phyloP scores from a whole-genome alignment of 441 rosid species.

The Syzygium malaccense region DNA sequence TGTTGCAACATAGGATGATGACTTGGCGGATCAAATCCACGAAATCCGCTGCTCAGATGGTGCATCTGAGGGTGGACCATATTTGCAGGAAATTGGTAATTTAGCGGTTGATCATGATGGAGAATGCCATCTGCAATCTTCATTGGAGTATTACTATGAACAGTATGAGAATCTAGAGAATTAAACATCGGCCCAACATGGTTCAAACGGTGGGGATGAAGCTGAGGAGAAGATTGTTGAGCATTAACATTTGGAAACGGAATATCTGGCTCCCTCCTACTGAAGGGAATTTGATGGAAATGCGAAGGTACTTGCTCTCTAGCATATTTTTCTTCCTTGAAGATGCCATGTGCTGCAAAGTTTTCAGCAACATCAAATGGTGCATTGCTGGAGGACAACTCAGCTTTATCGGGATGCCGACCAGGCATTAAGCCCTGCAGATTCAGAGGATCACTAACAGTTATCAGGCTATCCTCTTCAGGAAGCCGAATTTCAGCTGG shows the following conservation, averaged over 20 bases:
- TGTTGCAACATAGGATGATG: conserved; percentile 56
- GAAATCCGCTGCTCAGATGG: conserved; percentile 34
- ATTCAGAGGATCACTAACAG: conserved; percentile 28
- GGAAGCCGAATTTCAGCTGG: conserved; percentile 30
- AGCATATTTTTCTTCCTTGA: conserved; percentile 46
- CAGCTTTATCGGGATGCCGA: conserved; percentile 41
- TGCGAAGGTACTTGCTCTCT: conserved; percentile 47
- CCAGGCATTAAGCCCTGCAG: conserved; percentile 28
- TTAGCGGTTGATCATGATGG: conserved; percentile 45
- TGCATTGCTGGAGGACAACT: conserved; percentile 28
- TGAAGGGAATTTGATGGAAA: conserved; percentile 44
- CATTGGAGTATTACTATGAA: conserved; percentile 49
- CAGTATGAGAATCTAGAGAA: conserved; percentile 55
- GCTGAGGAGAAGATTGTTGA: conserved; percentile 42
- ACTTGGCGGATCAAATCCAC: conserved; percentile 58
- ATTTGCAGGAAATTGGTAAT: conserved; percentile 51
- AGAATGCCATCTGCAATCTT: conserved; percentile 47
- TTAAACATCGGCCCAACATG: conserved; percentile 44
- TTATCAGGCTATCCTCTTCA: conserved; percentile 52
- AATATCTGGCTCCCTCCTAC: conserved; percentile 38
- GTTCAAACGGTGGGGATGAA: conserved; percentile 45
- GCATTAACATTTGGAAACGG: conserved; percentile 28
- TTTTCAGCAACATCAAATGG: conserved; percentile 47
- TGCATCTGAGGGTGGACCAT: conserved; percentile 64
- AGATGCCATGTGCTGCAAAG: conserved; percentile 49